phyloP scores from a whole-genome alignment of 257 asterid species.

The Solanum tarapatanum region DNA sequence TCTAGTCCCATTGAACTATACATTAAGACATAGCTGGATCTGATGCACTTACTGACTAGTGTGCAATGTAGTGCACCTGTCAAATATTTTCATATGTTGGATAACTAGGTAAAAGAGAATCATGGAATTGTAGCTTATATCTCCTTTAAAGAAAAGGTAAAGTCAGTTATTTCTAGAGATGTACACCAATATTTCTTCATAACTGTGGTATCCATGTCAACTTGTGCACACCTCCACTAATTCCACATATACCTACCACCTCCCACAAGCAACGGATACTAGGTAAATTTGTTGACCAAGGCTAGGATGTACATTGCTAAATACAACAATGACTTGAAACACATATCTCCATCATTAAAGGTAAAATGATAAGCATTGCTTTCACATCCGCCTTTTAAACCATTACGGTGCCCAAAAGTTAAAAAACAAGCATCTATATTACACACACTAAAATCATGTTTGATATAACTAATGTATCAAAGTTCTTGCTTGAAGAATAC shows the following conservation, averaged over 20 bases:
- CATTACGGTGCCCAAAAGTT: not conserved
- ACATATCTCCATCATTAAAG: not conserved
- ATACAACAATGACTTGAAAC: not conserved
- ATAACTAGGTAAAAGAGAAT: not conserved
- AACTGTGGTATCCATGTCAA: not conserved
- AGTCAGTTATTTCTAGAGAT: not conserved
- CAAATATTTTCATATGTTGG: not conserved
- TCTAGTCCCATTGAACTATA: not conserved
- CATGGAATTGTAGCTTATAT: not conserved
- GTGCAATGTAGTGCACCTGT: not conserved
- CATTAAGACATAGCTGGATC: not conserved
- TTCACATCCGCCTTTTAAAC: not conserved
- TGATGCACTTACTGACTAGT: not conserved
- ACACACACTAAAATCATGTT: not conserved
- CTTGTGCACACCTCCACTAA: not conserved
- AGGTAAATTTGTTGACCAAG: not conserved
- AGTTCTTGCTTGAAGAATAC: not conserved
- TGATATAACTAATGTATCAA: not conserved
- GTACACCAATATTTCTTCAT: not conserved
- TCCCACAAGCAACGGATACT: not conserved
- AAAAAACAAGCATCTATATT: not conserved
- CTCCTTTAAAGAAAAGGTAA: not conserved
- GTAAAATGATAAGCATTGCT: not conserved
- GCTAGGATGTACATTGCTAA: not conserved
- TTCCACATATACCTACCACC: not conserved